Evolutionary conservation across 2,329 filamentous ascomycete genomes (phyloP).

Genomic region (Pseudocercospora crystallina): DNA sequence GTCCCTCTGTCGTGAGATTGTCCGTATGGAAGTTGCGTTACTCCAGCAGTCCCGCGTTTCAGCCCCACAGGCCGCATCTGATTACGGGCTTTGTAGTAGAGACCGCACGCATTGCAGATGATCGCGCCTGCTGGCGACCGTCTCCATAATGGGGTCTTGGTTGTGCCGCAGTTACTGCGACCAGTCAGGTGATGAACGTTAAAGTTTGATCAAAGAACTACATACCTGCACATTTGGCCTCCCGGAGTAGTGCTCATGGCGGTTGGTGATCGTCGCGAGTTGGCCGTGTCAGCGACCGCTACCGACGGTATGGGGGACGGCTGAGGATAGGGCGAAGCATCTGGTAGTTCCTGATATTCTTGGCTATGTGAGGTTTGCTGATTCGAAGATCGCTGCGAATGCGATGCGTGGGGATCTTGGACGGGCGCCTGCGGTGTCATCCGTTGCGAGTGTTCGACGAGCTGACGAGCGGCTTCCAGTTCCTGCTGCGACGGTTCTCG

Average conservation of each 20-base stretch:
- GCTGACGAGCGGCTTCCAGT: slow-evolving; percentile 50
- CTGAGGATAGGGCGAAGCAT: slow-evolving; percentile 9
- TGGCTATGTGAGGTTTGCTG: slow-evolving; percentile 3
- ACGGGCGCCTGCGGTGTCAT: slow-evolving; percentile 22
- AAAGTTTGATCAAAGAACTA: slow-evolving; percentile 2
- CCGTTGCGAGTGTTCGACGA: slow-evolving; percentile 48
- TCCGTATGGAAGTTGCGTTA: slow-evolving; percentile 32
- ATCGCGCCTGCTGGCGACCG: slow-evolving; percentile 89
- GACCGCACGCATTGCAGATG: slow-evolving; percentile 95
- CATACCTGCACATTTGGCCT: slow-evolving; percentile 72
- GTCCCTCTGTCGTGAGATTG: slow-evolving; percentile 41
- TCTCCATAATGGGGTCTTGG: slow-evolving; percentile 90
- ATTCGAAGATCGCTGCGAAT: slow-evolving; percentile 12
- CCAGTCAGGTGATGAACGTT: slow-evolving; percentile 4
- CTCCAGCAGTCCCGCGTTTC: slow-evolving; percentile 65
- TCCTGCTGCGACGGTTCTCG: slow-evolving; percentile 49
- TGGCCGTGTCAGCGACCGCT: slow-evolving; percentile 4
- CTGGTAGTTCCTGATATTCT: background rate
- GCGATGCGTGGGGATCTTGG: slow-evolving; percentile 16
- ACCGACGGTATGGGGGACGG: slow-evolving; percentile 12
- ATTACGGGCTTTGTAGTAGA: slow-evolving; percentile 93
- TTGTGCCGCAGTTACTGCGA: slow-evolving; percentile 90
- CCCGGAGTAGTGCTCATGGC: slow-evolving; percentile 8
- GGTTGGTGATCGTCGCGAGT: slow-evolving; percentile 15
- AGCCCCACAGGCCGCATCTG: slow-evolving; percentile 85